Percentiles rank a stretch among this genome's conserved stretches.
These are phyloP conservation scores for Aspergillus indologenus DNA, from an alignment of 495 filamentous ascomycete genomes.

Conservation along the genomic window DNA sequence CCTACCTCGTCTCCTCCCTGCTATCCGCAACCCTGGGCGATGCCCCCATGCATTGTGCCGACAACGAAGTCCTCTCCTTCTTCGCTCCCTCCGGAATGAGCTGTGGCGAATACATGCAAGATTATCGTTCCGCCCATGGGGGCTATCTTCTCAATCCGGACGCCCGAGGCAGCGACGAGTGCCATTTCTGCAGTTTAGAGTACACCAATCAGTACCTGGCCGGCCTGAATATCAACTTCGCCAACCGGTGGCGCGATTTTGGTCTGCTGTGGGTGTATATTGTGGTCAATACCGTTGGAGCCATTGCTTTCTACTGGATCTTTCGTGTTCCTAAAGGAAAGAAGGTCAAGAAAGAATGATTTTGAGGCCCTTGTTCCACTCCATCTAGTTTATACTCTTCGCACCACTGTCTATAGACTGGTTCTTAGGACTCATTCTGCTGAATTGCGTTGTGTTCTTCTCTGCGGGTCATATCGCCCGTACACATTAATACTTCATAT, in stretches of 20 bases:
- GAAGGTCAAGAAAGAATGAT: not conserved
- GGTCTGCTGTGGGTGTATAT: slow-evolving; percentile 58
- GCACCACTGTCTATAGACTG: too few species aligned
- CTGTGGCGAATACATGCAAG: slow-evolving; percentile 48
- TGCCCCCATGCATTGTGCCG: slow-evolving; percentile 47
- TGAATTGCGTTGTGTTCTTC: too few species aligned
- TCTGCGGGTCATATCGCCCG: too few species aligned
- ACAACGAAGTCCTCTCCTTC: slow-evolving; percentile 53
- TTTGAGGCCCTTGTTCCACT: too few species aligned
- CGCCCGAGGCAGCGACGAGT: slow-evolving; percentile 30
- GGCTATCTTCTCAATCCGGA: slow-evolving; percentile 23
- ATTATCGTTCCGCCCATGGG: slow-evolving; percentile 3
- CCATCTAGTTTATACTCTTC: too few species aligned
- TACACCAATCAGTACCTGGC: slow-evolving; percentile 43
- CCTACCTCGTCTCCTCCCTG: slow-evolving; percentile 38
- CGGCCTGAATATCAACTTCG: slow-evolving; percentile 34
- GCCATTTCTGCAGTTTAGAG: slow-evolving; percentile 39
- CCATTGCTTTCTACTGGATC: slow-evolving; percentile 66
- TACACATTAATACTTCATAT: too few species aligned
- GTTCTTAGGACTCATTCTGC: too few species aligned
- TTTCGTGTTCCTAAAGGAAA: slow-evolving; percentile 61
- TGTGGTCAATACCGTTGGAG: slow-evolving; percentile 61
- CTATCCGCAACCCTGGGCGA: slow-evolving; percentile 49
- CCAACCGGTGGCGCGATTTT: slow-evolving; percentile 39
- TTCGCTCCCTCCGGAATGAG: slow-evolving; percentile 43